Evolutionary conservation across 2,329 filamentous ascomycete genomes (phyloP), one percentile per base, ranked within the genome.

Genomic region (Aureobasidium sp.): DNA sequence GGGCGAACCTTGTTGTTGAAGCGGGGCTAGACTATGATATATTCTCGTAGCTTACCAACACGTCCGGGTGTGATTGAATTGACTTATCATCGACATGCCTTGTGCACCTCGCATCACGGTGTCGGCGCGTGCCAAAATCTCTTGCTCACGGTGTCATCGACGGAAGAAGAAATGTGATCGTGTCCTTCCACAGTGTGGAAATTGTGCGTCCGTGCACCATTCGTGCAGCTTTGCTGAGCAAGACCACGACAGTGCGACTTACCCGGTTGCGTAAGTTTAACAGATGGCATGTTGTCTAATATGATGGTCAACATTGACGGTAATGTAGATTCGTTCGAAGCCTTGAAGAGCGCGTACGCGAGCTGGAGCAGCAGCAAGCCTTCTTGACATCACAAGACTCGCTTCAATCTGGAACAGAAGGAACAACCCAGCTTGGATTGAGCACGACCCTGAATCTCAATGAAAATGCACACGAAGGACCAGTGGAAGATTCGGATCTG

Each of bases 121-220:
- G 13, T 47, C 53, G 13, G 53, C 53, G 53, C 29, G 41, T 34
- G 53, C 53, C 8, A 46, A 47, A 57, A n/a, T 57, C n/a, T 57
- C 53, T 17, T 77, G 75, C 73, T 48, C 76, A 68, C 29, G 77
- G 13, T 78, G 77, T 61, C 74, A 78, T 64, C 72, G 71, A 48
- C 67, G 76, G 26, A 79, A 78, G 66, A 79, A 79, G 69, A 71
- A 73, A 51, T 79, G 77, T 62, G 76, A 78, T 66, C 69, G 74
- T 12, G 63, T 61, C 1, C 63, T 79, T 23, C 76, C 77, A 1
- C 66, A 70, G 37, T 79, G 77, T 63, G 68, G 72, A 8, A 76
- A 76, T 46, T 79, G 77, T 64, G 66, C 66, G 15, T 65, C 67
- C 27, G 76, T 76, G 5, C 68, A 70, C 20, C 70, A 77, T 2